Conservation (phyloP, 345 rosid species). For the Gynandropsis gynandra region DNA sequence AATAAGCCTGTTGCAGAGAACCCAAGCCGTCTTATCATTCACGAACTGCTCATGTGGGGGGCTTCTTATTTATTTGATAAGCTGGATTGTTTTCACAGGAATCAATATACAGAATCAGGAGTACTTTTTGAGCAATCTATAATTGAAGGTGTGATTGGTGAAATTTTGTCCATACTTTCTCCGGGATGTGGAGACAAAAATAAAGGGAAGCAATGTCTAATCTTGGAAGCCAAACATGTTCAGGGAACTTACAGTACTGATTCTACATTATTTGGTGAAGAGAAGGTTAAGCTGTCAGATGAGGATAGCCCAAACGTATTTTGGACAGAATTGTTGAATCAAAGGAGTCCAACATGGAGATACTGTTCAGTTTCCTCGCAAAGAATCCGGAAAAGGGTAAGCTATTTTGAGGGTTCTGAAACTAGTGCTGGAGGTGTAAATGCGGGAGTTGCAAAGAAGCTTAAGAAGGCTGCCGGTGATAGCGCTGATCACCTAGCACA, state of each 20-base stretch:
- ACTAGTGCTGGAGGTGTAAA: constrained; percentile 26
- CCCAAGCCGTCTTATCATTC: constrained; percentile 36
- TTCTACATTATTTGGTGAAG: constrained; percentile 54
- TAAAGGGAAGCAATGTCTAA: constrained; percentile 30
- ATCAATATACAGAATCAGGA: constrained; percentile 23
- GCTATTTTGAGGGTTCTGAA: constrained; percentile 26
- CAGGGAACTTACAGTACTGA: constrained; percentile 42
- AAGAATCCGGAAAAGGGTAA: constrained; percentile 62
- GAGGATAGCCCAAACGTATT: constrained; percentile 52
- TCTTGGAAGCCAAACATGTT: constrained; percentile 52
- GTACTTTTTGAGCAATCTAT: constrained; percentile 28
- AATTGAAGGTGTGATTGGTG: constrained; percentile 38
- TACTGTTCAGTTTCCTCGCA: constrained; percentile 45
- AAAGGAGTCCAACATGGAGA: constrained; percentile 64
- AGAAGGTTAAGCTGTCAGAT: constrained; percentile 34
- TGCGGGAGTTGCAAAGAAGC: constrained; percentile 45
- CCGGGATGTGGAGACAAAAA: constrained; percentile 32
- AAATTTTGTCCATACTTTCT: constrained; percentile 44
- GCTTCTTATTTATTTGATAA: constrained; percentile 53
- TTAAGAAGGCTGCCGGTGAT: constrained; percentile 36
- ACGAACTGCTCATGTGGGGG: constrained; percentile 80
- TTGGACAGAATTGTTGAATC: constrained; percentile 66
- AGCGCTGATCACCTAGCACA: constrained; percentile 23
- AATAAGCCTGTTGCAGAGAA: constrained; percentile 42
- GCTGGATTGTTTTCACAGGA: constrained; percentile 56